Evolutionary conservation across 2,329 filamentous ascomycete species (phyloP).

Genomic region (Cordyceps javanica): DNA sequence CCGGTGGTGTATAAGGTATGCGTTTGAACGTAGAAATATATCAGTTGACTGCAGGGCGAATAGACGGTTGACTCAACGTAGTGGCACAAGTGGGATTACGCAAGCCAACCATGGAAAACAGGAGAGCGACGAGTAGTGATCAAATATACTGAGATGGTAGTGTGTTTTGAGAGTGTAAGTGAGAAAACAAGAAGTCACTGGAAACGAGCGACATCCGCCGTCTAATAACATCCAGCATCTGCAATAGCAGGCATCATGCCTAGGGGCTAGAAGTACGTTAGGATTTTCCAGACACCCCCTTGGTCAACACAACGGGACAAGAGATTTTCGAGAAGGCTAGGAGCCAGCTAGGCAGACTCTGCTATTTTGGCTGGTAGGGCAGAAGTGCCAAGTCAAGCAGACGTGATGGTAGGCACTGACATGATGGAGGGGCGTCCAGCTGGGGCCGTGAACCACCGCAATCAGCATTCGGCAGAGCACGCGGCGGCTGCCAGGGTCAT

Average conservation of each 20-base stretch:
- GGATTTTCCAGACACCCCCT: background rate
- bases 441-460: background rate
- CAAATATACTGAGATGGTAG: background rate
- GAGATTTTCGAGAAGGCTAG: background rate
- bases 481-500: background rate
- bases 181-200: background rate
- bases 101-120: no score
- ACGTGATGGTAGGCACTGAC: background rate
- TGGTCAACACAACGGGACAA: background rate
- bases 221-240: slow-evolving; percentile 6
- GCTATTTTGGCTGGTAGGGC: slow-evolving; percentile 1
- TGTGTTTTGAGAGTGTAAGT: background rate
- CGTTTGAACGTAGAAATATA: no score
- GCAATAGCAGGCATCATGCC: background rate
- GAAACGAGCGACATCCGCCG: background rate
- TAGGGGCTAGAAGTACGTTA: background rate
- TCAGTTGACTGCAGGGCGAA: no score
- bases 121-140: background rate
- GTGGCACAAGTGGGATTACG: no score
- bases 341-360: slow-evolving; percentile 5
- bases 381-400: background rate
- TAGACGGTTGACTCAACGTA: no score
- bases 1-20: no score
- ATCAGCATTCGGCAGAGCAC: background rate
- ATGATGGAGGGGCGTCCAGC: background rate